Evolutionary conservation across 495 filamentous ascomycete genomes (phyloP), one percentile per base, ranked within the genome.

Genomic region (Penicillium subrubescens): DNA sequence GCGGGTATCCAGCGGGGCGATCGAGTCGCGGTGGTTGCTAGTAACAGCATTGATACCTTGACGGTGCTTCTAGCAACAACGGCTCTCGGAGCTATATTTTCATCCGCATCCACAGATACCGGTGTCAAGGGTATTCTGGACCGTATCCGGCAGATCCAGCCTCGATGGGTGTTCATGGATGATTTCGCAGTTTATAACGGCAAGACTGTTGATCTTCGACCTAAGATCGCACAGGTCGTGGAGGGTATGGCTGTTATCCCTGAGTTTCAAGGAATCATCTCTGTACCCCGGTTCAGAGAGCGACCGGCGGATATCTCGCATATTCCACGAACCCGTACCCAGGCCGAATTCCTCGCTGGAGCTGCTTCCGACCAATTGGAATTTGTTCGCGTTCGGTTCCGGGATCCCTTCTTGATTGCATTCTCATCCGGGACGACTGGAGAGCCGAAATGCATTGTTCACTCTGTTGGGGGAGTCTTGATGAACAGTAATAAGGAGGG

Each of bases 361-460:
- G 82, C 80, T 12, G 64, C 76, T 2, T 73, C 76, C n/a, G 65
- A 75, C 5, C 70, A 78, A 5, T 72, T 87, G 2, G 74, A 80
- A 35, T 89, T 92, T 66, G 83, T 85, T 62, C 81, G 84, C 33
- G 77, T 89, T 14, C 31, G 35, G 8, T 68, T 68, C 51, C 52
- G 62, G 3, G 61, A 92, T 72, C 91, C 90, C 0, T 82, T 92
- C 17, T 90, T 92, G 58, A 86, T 94, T 29, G 81, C 93, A n/a
- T 94, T 90, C 67, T 90, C 87, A 8, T 88, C 84, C 27, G 91
- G 91, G 4, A 94, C 91, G 0, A 94, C 91, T 4, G 91, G 90
- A 2, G 84, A 90, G 33, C 91, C 91, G 4, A 94, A 94, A 68
- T 92, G 91, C 71, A 94, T 94, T 66, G 87, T 92, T 17, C 91